phyloP scores from a whole-genome alignment of 176 grass and related monocot genomes.

The Hordeum vulgare region MorexV3_pseudomolecules_assembly NC_058522.1:550198105-550198604 shows the following conservation, averaged over 20 bases:
- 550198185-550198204: slow-evolving; percentile 38
- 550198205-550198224: neutral
- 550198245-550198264: slow-evolving; percentile 39
- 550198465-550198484: neutral
- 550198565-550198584: slow-evolving; percentile 19
- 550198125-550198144: slow-evolving; percentile 45
- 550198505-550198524: too few species aligned
- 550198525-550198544: slow-evolving; percentile 55
- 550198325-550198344: slow-evolving; percentile 51
- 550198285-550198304: slow-evolving; percentile 38
- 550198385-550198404: neutral
- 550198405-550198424: slow-evolving; percentile 31
- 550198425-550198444: slow-evolving; percentile 12
- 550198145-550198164: slow-evolving; percentile 52
- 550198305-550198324: slow-evolving; percentile 24
- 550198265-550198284: slow-evolving; percentile 25
- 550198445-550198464: too few species aligned
- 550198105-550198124: slow-evolving; percentile 25
- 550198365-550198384: slow-evolving; percentile 16
- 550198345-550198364: slow-evolving; percentile 34
- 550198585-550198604: slow-evolving; percentile 66
- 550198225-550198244: slow-evolving; percentile 34
- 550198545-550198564: slow-evolving; percentile 48
- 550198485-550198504: neutral
- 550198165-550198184: slow-evolving; percentile 44